Conservation (phyloP, 2,329 filamentous ascomycete species). For the Pseudopyricularia javanii region DNA sequence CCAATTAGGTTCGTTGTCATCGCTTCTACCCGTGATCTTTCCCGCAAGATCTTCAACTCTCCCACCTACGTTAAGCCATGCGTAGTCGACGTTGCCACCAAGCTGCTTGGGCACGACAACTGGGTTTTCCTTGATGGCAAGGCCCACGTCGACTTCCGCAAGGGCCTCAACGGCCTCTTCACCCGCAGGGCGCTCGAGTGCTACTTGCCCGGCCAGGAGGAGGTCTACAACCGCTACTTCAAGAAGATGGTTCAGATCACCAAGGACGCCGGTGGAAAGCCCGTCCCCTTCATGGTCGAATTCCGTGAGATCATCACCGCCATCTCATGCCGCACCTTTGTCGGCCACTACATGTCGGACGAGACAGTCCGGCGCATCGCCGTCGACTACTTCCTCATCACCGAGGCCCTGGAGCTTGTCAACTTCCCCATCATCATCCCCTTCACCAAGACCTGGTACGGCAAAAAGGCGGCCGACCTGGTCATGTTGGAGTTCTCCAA, state of each 20-base stretch:
- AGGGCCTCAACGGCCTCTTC: conserved; percentile 89
- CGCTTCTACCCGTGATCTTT: conserved; percentile 86
- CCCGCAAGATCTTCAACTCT: conserved; percentile 93
- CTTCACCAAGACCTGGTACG: conserved; percentile 93
- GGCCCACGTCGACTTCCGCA: conserved; percentile 90
- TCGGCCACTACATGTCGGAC: conserved; percentile 88
- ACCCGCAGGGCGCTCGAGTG: conserved; percentile 76
- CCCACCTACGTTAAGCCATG: conserved; percentile 87
- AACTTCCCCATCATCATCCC: conserved; percentile 97
- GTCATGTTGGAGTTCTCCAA: conserved; percentile 80
- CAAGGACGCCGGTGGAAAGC: conserved; percentile 57
- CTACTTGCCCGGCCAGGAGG: conserved; percentile 87
- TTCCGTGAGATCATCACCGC: conserved; percentile 95
- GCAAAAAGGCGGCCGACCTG: conserved; percentile 90
- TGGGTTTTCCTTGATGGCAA: conserved; percentile 98
- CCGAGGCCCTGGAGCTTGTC: conserved; percentile 87
- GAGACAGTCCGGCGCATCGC: conserved; percentile 87
- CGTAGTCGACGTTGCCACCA: conserved; percentile 87
- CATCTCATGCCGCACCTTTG: conserved; percentile 91
- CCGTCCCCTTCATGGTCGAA: conserved; percentile 73
- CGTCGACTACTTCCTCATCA: conserved; percentile 94
- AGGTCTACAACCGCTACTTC: conserved; percentile 83
- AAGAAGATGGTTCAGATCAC: conserved; percentile 66
- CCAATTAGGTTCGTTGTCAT: conserved; percentile 79
- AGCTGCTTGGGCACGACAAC: conserved; percentile 82